phyloP scores from a whole-genome alignment of 2,329 filamentous ascomycete species.

The Aspergillus niger region DNA sequence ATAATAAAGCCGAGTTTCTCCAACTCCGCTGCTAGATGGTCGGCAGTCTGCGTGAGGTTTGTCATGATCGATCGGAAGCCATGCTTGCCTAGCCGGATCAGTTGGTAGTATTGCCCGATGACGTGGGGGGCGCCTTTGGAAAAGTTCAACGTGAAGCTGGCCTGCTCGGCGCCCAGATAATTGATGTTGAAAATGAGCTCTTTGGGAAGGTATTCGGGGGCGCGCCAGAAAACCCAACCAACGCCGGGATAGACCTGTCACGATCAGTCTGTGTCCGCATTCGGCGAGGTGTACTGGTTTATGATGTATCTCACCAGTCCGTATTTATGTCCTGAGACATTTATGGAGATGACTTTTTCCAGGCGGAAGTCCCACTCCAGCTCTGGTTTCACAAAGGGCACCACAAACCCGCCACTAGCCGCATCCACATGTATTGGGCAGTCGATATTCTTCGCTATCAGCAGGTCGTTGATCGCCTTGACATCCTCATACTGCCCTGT shows the following conservation, averaged over 20 bases:
- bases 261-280: background rate
- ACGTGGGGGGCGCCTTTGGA: slow-evolving; percentile 70
- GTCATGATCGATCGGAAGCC: slow-evolving; percentile 66
- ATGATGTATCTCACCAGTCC: slow-evolving; percentile 47
- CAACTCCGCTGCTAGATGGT: slow-evolving; percentile 76
- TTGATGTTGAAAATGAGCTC: slow-evolving; percentile 70
- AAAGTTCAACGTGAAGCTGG: slow-evolving; percentile 72
- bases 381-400: slow-evolving; percentile 43
- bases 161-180: slow-evolving; percentile 71
- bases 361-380: slow-evolving; percentile 32
- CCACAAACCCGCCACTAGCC: slow-evolving; percentile 47
- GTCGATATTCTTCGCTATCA: slow-evolving; percentile 52
- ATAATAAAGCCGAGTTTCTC: slow-evolving; percentile 77
- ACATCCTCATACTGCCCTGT: slow-evolving; percentile 75
- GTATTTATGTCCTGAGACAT: slow-evolving; percentile 53
- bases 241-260: slow-evolving; percentile 62
- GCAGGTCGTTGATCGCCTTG: slow-evolving; percentile 65
- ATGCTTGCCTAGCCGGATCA: slow-evolving; percentile 68
- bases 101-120: slow-evolving; percentile 72
- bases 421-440: slow-evolving; percentile 59
- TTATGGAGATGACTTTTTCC: slow-evolving; percentile 57
- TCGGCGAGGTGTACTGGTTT: background rate
- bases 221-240: slow-evolving; percentile 71
- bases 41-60: slow-evolving; percentile 82
- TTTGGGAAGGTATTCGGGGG: slow-evolving; percentile 65